A percentile compares a stretch with the other conserved stretches of the same genome.
These are phyloP conservation scores for Penicillium paxilli DNA, from an alignment of 495 filamentous ascomycete species.

Conservation along the genomic window DNA sequence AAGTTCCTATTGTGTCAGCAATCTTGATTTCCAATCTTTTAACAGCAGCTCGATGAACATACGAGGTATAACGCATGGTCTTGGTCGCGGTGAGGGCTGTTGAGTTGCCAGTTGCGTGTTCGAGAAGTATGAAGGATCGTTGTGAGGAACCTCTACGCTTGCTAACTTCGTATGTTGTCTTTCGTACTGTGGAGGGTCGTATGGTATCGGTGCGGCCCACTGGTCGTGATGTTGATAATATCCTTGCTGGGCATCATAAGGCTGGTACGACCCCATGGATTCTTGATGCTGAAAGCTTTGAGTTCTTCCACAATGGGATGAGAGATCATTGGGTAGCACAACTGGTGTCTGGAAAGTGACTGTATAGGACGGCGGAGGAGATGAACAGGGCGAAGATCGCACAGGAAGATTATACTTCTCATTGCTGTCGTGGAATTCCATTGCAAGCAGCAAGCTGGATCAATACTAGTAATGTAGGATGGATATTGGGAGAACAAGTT, in stretches of 20 bases:
- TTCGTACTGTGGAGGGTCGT: neutral
- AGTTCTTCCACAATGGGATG: no score
- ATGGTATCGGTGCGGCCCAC: neutral
- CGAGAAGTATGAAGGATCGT: neutral
- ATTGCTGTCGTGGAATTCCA: neutral
- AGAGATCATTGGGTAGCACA: neutral
- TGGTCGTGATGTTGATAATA: neutral
- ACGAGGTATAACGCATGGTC: slow-evolving; percentile 14
- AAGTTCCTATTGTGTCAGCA: neutral
- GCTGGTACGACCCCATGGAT: neutral
- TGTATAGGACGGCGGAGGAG: neutral
- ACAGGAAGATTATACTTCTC: neutral
- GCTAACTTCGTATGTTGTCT: neutral
- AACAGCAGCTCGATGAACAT: neutral
- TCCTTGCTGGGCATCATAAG: neutral
- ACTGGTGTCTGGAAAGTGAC: neutral
- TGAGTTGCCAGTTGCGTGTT: neutral
- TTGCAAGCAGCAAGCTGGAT: neutral
- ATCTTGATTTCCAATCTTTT: neutral
- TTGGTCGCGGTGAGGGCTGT: neutral
- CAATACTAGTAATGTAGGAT: neutral
- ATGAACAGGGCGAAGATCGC: neutral
- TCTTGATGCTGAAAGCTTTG: neutral
- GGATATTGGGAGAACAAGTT: no score
- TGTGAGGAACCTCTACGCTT: neutral